Evolutionary conservation across 1,284 basidiomycete genomes (phyloP).

Genomic region (Meira miltonrushii): DNA sequence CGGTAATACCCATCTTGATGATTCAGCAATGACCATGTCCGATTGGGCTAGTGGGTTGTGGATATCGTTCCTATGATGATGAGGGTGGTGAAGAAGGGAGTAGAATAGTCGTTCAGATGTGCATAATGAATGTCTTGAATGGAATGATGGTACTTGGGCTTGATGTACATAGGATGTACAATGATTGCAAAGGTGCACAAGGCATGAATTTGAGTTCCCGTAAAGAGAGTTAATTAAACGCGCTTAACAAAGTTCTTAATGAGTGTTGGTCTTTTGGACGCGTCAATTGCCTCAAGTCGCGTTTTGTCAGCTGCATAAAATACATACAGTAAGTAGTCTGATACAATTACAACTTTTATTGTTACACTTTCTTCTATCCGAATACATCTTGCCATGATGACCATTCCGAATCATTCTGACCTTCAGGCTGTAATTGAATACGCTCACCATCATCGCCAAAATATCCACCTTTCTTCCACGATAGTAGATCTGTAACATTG

Average conservation of each 20-base stretch:
- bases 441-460: conserved; percentile 40
- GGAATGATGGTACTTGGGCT: not conserved
- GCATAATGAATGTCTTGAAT: not conserved
- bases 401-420: too few relatives aligned
- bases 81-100: not conserved
- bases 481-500: conserved; percentile 22
- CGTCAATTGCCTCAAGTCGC: too few relatives aligned
- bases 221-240: too few relatives aligned
- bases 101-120: not conserved
- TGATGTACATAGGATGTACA: not conserved
- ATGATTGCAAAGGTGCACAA: not conserved
- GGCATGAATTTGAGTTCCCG: too few relatives aligned
- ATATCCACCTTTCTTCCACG: conserved; percentile 42
- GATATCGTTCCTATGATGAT: not conserved
- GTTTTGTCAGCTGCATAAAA: too few relatives aligned
- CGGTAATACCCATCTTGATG: conserved; percentile 68
- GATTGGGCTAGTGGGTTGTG: too few relatives aligned
- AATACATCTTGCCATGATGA: too few relatives aligned
- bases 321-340: too few relatives aligned
- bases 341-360: too few relatives aligned
- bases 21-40: not conserved
- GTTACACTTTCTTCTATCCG: too few relatives aligned
- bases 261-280: too few relatives aligned
- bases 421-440: conserved; percentile 23
- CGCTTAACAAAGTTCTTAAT: too few relatives aligned